Evolutionary conservation across 768 basidiomycete species (phyloP).

Genomic region (Chalciporus chontae): DNA sequence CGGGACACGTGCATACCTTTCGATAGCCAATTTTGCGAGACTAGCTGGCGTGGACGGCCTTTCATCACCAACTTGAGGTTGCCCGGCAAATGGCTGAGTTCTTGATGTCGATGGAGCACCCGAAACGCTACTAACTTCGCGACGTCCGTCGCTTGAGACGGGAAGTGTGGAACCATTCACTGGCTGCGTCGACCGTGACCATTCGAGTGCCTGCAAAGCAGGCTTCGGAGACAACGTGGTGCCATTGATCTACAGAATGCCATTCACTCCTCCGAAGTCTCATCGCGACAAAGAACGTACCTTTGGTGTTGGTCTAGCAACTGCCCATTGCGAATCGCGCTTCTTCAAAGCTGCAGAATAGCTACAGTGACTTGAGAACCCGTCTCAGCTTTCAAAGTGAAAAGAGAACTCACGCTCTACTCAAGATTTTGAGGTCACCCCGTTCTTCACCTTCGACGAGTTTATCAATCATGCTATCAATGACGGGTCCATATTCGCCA

Average conservation of each 20-base stretch:
- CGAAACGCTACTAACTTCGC: slow-evolving; percentile 26
- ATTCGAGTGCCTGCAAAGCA: slow-evolving; percentile 33
- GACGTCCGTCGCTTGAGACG: slow-evolving; percentile 35
- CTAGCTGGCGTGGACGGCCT: slow-evolving; percentile 30
- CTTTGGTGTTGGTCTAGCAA: slow-evolving; percentile 31
- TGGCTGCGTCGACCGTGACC: slow-evolving; percentile 31
- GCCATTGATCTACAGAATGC: slow-evolving; percentile 24
- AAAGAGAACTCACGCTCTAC: slow-evolving; percentile 55
- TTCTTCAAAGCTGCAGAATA: slow-evolving; percentile 76
- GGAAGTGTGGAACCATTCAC: slow-evolving; percentile 37
- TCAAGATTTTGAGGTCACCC: slow-evolving; percentile 79
- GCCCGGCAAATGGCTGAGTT: slow-evolving; percentile 42
- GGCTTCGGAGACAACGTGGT: slow-evolving; percentile 27
- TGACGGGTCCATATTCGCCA: slow-evolving; percentile 47
- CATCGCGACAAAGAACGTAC: slow-evolving; percentile 18
- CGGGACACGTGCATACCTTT: slow-evolving; percentile 45
- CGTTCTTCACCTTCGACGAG: slow-evolving; percentile 76
- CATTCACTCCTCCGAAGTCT: not conserved
- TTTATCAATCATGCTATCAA: slow-evolving; percentile 60
- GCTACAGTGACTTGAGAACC: slow-evolving; percentile 32
- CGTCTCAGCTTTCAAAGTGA: not conserved
- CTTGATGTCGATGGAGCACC: slow-evolving; percentile 48
- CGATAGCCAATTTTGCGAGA: slow-evolving; percentile 58
- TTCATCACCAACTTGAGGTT: slow-evolving; percentile 24
- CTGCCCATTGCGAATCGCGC: slow-evolving; percentile 57